Percentiles rank a stretch among this genome's conserved stretches.
Evolutionary conservation across 2,329 filamentous ascomycete genomes (phyloP).

Genomic region (Trichoderma oligosporum): DNA sequence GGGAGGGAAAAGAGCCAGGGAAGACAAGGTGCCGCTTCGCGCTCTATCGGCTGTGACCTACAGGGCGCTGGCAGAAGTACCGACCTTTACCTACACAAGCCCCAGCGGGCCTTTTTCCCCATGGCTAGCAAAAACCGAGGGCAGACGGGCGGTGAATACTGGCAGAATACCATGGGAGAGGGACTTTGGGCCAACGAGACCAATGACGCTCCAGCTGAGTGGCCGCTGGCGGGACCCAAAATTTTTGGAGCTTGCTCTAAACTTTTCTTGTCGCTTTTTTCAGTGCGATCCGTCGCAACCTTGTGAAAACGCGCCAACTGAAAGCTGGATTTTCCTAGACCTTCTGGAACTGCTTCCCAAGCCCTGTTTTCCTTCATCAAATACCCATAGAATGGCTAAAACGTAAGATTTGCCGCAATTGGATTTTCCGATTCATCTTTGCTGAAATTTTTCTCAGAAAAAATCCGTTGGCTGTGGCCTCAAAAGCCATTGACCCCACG

Average conservation of each 20-base stretch:
- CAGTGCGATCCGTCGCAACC: slow-evolving; percentile 17
- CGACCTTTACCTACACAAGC: slow-evolving; percentile 5
- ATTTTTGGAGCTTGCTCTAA: slow-evolving; percentile 18
- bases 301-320: slow-evolving; percentile 8
- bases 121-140: slow-evolving; percentile 14
- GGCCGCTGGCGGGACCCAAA: slow-evolving; percentile 22
- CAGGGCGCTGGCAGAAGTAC: slow-evolving; percentile 12
- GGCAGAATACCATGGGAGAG: slow-evolving; percentile 34
- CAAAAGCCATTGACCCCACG: slow-evolving; percentile 62
- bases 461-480: slow-evolving; percentile 40
- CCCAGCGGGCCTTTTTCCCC: slow-evolving; percentile 10
- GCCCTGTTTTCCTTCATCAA: not conserved
- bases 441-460: slow-evolving; percentile 33
- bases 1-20: slow-evolving; percentile 13
- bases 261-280: slow-evolving; percentile 16
- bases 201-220: slow-evolving; percentile 34
- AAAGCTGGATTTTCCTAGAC: not conserved
- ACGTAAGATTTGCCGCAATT: slow-evolving; percentile 23
- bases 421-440: not conserved
- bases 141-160: slow-evolving; percentile 34
- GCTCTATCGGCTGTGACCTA: slow-evolving; percentile 18
- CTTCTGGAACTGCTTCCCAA: too few species aligned
- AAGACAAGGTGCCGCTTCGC: slow-evolving; percentile 20
- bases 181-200: slow-evolving; percentile 19
- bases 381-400: slow-evolving; percentile 23